Percentiles rank a stretch among this genome's conserved stretches.
These are phyloP conservation scores for Fusarium circinatum DNA, from an alignment of 2,329 filamentous ascomycete genomes.

Conservation along the genomic window DNA sequence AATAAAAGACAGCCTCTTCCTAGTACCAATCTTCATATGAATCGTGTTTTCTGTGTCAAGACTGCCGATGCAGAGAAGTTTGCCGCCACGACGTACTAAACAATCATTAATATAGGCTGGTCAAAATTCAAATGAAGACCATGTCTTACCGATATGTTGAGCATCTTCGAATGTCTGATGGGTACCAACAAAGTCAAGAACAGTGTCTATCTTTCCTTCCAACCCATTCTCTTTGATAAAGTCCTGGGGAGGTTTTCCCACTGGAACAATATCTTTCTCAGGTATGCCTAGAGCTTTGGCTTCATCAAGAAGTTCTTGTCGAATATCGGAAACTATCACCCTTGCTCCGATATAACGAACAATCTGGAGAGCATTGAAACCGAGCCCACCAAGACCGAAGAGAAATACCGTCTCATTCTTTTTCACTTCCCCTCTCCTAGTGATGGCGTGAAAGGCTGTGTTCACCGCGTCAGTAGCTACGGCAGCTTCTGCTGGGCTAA, in stretches of 20 bases:
- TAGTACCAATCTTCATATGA: constrained; percentile 56
- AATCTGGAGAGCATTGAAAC: constrained; percentile 35
- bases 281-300: constrained; percentile 22
- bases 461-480: constrained; percentile 38
- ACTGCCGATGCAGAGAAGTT: constrained; percentile 54
- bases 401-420: constrained; percentile 22
- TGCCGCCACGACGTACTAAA: constrained; percentile 41
- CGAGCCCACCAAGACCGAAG: constrained; percentile 29
- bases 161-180: constrained; percentile 40
- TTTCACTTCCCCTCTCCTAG: constrained; percentile 24
- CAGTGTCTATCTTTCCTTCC: constrained; percentile 21
- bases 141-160: constrained; percentile 31
- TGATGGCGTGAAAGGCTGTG: constrained; percentile 37
- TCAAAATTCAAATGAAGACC: neutral
- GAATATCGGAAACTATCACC: constrained; percentile 32
- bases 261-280: constrained; percentile 15
- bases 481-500: constrained; percentile 29
- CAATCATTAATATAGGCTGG: rapidly evolving
- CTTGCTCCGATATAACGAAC: constrained; percentile 24
- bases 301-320: constrained; percentile 29
- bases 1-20: constrained; percentile 54
- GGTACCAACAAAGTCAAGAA: constrained; percentile 36
- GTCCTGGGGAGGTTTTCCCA: constrained; percentile 15
- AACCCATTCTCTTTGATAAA: constrained; percentile 12
- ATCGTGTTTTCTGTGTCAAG: constrained; percentile 52